A percentile compares a stretch with the other conserved stretches of the same genome.
phyloP scores from a whole-genome alignment of 257 asterid genomes.

The Solanum gracilifrons region DNA sequence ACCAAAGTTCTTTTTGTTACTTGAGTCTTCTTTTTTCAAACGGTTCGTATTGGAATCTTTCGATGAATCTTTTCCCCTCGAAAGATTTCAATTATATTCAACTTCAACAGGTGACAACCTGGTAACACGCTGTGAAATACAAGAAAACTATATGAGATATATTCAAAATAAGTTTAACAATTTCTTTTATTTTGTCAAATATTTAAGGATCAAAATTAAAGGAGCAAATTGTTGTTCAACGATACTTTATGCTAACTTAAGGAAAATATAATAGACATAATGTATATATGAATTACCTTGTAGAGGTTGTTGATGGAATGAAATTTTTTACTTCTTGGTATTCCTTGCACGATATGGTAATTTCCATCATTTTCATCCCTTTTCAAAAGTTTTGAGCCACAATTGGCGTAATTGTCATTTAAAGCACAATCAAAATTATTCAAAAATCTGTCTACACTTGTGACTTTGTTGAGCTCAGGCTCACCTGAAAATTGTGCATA shows the following conservation, averaged over 20 bases:
- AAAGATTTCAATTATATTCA: neutral
- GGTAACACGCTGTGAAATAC: neutral
- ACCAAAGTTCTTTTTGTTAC: neutral
- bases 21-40: neutral
- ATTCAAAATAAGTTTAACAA: neutral
- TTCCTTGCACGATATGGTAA: neutral
- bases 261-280: neutral
- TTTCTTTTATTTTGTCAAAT: neutral
- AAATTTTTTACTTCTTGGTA: neutral
- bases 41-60: neutral
- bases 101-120: neutral
- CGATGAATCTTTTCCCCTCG: neutral
- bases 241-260: neutral
- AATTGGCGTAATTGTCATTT: neutral
- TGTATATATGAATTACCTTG: neutral
- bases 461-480: neutral
- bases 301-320: neutral
- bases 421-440: neutral
- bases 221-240: neutral
- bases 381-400: neutral
- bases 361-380: neutral
- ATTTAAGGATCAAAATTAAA: neutral
- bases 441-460: neutral
- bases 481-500: neutral
- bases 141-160: neutral